Conservation (phyloP, 371 early-diverging fungal species). For the Mortierella sp. region DNA sequence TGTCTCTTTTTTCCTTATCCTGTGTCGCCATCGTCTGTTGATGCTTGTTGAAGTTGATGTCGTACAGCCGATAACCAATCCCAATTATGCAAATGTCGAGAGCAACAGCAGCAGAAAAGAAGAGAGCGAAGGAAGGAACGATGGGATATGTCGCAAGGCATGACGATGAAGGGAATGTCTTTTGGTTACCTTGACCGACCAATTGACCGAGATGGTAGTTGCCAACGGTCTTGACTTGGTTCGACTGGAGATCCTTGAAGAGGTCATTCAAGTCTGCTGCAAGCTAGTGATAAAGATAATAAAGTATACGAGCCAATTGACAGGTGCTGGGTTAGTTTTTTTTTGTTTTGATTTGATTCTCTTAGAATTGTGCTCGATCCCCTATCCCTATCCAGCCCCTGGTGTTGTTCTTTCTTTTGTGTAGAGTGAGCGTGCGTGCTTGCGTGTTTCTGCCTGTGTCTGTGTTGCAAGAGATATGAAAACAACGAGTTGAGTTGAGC, state of each 20-base stretch:
- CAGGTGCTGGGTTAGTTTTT: neutral
- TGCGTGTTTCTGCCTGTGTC: neutral
- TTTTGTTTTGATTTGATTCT: neutral
- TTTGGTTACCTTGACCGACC: conserved; percentile 56
- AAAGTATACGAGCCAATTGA: neutral
- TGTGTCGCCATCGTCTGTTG: conserved; percentile 10
- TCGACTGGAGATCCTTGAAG: conserved; percentile 62
- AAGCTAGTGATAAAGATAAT: conserved; percentile 47
- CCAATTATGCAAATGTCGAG: conserved; percentile 7
- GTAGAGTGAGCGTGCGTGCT: neutral
- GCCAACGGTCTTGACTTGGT: conserved; percentile 62
- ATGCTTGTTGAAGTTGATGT: conserved; percentile 6
- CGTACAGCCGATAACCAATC: neutral
- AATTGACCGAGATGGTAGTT: conserved; percentile 64
- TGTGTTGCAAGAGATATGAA: neutral
- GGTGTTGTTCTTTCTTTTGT: neutral
- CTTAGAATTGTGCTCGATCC: neutral
- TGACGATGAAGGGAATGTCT: neutral
- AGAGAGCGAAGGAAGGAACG: neutral
- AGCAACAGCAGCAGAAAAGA: neutral
- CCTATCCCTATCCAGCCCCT: neutral
- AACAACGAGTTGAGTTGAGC: neutral
- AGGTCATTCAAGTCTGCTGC: conserved; percentile 65
- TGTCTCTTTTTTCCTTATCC: neutral
- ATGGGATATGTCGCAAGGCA: neutral